Base-by-base conservation (phyloP, 352 stramenopile species). In the Pythium dissimile region DNA sequence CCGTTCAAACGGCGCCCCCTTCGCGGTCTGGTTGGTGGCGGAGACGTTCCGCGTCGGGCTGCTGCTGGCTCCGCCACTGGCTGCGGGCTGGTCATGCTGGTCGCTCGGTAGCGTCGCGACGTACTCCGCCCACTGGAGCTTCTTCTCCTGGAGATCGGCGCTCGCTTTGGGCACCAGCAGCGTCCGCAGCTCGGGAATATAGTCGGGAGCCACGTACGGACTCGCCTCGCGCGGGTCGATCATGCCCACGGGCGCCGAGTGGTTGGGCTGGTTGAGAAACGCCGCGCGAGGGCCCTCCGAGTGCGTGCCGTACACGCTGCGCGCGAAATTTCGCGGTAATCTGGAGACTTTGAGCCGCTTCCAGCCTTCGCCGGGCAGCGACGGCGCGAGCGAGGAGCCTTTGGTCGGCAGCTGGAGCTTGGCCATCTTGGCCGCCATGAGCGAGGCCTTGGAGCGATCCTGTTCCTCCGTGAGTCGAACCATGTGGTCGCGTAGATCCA, bases 231-330 rank as follows among this genome's bases (percentile, higher is more conserved):
- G 63, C 0, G 79, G 78, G 48, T 91, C 79, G 23, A 91, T 72
- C 69, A 91, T 84, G 3, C 84, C 84, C 24, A 89, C 72, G 21
- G 78, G 73, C 15, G 72, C 73, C 39, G 84, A 63, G 24, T 75
- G 45, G 67, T 93, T 93, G 1, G 79, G 60, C 51, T 84, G 79
- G 56, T 84, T 86, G 32, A 89, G 73, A 35, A 85, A 89, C 16
- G 53, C 62, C 12, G 79, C 86, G 10, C 74, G 72, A n/a, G 79
- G 79, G 0, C 72, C 72, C 32, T 87, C 76, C 0, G 78, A 88
- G 43, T 76, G 80, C 12, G 69, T 41, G 6, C 39, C 52, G 39
- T 89, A 89, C 53, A 88, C 80, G 18, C 43, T 75, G 10, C 76
- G 71, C 39, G 76, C 83, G 52, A 92, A 92, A 51, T 76, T 77